A percentile compares a stretch with the other conserved stretches of the same genome.
Conservation (phyloP, 805 yeast genomes). For the Priceomyces haplophilus region DNA sequence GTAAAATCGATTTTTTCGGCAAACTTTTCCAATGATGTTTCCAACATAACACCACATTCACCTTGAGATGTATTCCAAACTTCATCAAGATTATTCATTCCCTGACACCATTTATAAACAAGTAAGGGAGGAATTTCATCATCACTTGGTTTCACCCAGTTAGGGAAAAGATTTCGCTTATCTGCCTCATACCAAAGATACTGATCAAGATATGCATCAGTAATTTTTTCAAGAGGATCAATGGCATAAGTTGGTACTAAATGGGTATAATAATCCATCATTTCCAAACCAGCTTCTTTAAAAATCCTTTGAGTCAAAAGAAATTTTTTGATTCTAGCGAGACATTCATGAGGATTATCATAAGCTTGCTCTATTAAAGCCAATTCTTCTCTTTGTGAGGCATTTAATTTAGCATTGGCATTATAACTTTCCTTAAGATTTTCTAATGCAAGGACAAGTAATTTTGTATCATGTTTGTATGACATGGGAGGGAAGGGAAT, state of each 20-base stretch:
- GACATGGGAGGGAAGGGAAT: conserved; percentile 92
- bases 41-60: conserved; percentile 79
- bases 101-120: conserved; percentile 93
- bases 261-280: conserved; percentile 88
- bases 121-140: conserved; percentile 88
- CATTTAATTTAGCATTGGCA: conserved; percentile 69
- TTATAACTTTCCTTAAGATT: conserved; percentile 74
- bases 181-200: conserved; percentile 96
- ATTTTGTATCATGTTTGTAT: conserved; percentile 90
- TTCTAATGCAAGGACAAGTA: conserved; percentile 85
- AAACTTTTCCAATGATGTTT: conserved; percentile 64
- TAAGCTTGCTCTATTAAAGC: conserved; percentile 94
- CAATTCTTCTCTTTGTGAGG: conserved; percentile 86
- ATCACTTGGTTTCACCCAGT: conserved; percentile 95
- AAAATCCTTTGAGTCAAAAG: conserved; percentile 86
- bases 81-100: conserved; percentile 70
- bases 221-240: conserved; percentile 91
- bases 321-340: conserved; percentile 78
- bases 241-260: conserved; percentile 82
- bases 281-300: conserved; percentile 80
- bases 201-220: conserved; percentile 94
- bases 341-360: conserved; percentile 92
- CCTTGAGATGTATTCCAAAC: conserved; percentile 81
- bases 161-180: conserved; percentile 81
- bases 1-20: conserved; percentile 89